phyloP scores from a whole-genome alignment of 441 rosid species.

The Adansonia madagascariensis region DNA sequence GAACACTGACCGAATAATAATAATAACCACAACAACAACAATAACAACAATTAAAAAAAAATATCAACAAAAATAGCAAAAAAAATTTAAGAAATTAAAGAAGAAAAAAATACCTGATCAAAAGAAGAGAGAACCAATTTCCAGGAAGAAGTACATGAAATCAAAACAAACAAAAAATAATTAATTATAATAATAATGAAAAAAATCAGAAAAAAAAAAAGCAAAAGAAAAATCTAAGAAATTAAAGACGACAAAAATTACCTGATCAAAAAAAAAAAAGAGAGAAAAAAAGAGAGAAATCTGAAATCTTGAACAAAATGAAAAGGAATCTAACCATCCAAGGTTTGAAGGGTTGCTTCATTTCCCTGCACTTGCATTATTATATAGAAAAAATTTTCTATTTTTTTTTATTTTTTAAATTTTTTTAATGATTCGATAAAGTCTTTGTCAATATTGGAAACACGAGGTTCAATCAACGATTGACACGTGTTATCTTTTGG shows the following conservation, averaged over 20 bases:
- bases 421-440: neutral
- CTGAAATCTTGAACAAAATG: no score
- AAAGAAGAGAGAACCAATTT: neutral
- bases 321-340: conserved; percentile 5
- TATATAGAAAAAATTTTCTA: neutral
- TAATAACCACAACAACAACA: no score
- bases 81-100: no score
- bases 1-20: neutral
- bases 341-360: conserved; percentile 18
- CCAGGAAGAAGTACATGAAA: neutral
- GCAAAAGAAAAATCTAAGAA: no score
- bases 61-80: no score
- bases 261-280: neutral
- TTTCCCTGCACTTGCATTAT: neutral
- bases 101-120: no score
- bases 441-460: neutral
- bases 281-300: no score
- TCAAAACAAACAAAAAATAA: neutral
- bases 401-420: neutral
- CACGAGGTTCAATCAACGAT: neutral
- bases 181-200: neutral
- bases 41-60: no score
- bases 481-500: neutral
- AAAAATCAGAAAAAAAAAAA: neutral
- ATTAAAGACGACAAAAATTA: neutral